Percentiles rank a stretch among this genome's conserved stretches.
phyloP scores from a whole-genome alignment of 2,329 filamentous ascomycete genomes.

The Colletotrichum sp. region DNA sequence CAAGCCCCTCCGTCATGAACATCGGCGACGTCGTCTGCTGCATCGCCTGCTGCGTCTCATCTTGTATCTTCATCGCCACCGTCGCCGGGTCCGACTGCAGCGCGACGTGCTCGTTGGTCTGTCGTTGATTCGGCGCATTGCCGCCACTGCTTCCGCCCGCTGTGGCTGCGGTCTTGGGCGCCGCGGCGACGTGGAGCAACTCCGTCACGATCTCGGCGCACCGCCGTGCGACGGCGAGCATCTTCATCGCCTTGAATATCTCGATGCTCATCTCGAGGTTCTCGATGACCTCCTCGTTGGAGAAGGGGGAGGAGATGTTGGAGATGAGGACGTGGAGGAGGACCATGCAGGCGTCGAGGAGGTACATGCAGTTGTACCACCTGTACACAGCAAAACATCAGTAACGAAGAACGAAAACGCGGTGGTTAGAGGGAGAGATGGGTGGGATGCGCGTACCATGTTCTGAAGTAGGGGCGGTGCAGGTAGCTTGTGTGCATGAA shows the following conservation, averaged over 20 bases:
- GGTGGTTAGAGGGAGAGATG: background rate
- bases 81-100: background rate
- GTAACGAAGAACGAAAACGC: background rate
- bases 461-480: conserved; percentile 13
- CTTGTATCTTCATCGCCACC: background rate
- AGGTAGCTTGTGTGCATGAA: conserved; percentile 20
- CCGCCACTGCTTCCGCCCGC: background rate
- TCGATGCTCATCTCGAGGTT: conserved; percentile 18
- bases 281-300: conserved; percentile 8
- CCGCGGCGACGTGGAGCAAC: conserved; percentile 3
- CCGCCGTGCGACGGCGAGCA: conserved; percentile 14
- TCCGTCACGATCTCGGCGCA: conserved; percentile 18
- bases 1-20: background rate
- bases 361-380: conserved; percentile 22
- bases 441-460: background rate
- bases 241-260: conserved; percentile 20
- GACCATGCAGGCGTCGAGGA: conserved; percentile 18
- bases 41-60: background rate
- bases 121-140: background rate
- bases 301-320: conserved; percentile 10
- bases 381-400: background rate
- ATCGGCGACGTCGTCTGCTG: background rate
- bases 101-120: background rate
- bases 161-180: background rate
- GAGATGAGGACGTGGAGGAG: conserved; percentile 16